Base-by-base conservation (phyloP, 345 rosid species). In the Salix dunnii region DNA sequence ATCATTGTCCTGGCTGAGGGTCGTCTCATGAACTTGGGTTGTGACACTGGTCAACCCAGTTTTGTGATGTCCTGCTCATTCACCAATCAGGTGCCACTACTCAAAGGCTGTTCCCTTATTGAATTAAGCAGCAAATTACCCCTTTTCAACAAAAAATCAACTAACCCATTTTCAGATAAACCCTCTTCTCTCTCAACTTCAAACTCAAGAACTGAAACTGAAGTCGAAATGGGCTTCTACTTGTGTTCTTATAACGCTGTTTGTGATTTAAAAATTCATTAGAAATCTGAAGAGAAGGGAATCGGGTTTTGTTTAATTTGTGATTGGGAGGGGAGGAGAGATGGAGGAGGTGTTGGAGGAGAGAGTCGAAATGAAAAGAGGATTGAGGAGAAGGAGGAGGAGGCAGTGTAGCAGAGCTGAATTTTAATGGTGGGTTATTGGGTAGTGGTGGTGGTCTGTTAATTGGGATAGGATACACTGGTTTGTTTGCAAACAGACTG, bases 321-420 rank as follows among this genome's bases (percentile, higher is more conserved):
- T n/a, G 76, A 46, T 81, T 64, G 5, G 87, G 66, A 3, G 90
- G 74, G 16, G 94, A 80, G 42, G 98, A 92, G 74, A 92, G 87
- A 69, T 86, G 94, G 27, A 85, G 91, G 78, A 94, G 98, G 77
- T 90, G 89, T 67, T 92, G 89, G 51, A 94, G 91, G 58, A 94
- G 88, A 0, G 95, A 88, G 68, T 94, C 97, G 12, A 92, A 83
- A 40, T 92, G 94, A 23, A 85, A 76, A 2, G 90, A 76, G 1
- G 90, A 83, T 63, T 90, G 73, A n/a, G n/a, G n/a, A 35, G 78
- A 81, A 46, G 89, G 61, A 5, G 74, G 73, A 13, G 76, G 70
- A 13, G 74, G 88, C 38, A 90, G 86, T 2, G 85, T 79, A 9
- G 93, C 81, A 2, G 96, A 91, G 77, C 85, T 89, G 94, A 88